Percentiles rank a stretch among this genome's conserved stretches.
phyloP scores from a whole-genome alignment of 1,139 yeast species.

The Yamadazyma friedrichii region DNA sequence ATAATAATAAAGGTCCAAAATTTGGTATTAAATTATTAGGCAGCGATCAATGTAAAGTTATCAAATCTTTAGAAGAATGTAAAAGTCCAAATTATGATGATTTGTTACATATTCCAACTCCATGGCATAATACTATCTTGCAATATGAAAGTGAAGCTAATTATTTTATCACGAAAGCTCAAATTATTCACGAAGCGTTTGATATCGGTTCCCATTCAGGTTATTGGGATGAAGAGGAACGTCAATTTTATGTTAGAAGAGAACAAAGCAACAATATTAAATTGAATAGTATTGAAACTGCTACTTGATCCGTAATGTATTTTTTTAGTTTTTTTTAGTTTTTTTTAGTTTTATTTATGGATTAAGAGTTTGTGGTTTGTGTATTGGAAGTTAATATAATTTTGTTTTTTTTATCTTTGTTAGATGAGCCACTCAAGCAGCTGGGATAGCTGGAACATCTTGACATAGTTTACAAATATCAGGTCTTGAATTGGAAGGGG shows the following conservation, averaged over 20 bases:
- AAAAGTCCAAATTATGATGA: constrained; percentile 34
- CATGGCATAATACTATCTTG: constrained; percentile 62
- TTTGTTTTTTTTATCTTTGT: too few species aligned
- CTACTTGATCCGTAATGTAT: too few species aligned
- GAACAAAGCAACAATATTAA: background rate
- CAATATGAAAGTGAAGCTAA: constrained; percentile 30
- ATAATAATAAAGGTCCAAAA: constrained; percentile 56
- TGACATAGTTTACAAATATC: constrained; percentile 17
- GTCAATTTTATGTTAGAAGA: constrained; percentile 7
- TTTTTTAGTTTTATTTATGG: too few species aligned
- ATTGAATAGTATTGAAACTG: too few species aligned
- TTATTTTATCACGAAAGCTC: constrained; percentile 29
- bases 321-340: too few species aligned
- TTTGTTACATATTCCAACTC: constrained; percentile 61
- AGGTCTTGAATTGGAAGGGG: constrained; percentile 17
- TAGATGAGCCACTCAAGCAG: too few species aligned
- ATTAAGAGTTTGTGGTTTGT: too few species aligned
- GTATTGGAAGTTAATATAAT: too few species aligned
- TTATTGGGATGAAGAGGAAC: constrained; percentile 10
- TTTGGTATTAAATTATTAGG: constrained; percentile 53
- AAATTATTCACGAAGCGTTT: constrained; percentile 23
- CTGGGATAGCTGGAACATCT: constrained; percentile 10
- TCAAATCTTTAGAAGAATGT: constrained; percentile 29
- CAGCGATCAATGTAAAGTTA: constrained; percentile 38
- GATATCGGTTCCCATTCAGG: constrained; percentile 19